Conservation (phyloP, 2,329 filamentous ascomycete genomes). For the Lecanoromycetidae sp. region DNA sequence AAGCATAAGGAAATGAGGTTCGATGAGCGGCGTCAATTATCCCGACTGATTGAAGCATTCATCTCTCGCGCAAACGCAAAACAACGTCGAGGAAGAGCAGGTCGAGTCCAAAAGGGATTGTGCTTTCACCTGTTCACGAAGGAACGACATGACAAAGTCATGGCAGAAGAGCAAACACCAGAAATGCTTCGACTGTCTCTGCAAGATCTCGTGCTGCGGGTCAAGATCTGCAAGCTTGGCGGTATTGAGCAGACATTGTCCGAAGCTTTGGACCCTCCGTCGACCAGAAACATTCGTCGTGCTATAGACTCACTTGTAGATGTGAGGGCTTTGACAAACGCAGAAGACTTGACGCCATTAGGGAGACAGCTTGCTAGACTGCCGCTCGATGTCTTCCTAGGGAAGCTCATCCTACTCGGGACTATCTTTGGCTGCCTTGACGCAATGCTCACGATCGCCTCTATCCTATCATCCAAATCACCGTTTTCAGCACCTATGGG, state of each 20-base stretch:
- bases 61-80: slow-evolving; percentile 94
- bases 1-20: slow-evolving; percentile 83
- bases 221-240: slow-evolving; percentile 94
- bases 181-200: slow-evolving; percentile 91
- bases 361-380: slow-evolving; percentile 78
- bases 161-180: slow-evolving; percentile 87
- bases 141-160: slow-evolving; percentile 67
- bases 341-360: slow-evolving; percentile 75
- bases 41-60: slow-evolving; percentile 82
- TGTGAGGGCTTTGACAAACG: slow-evolving; percentile 70
- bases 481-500: slow-evolving; percentile 83
- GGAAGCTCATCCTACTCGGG: slow-evolving; percentile 80
- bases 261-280: slow-evolving; percentile 80
- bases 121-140: slow-evolving; percentile 96
- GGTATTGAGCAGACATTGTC: slow-evolving; percentile 82
- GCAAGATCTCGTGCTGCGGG: slow-evolving; percentile 86
- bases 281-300: slow-evolving; percentile 79
- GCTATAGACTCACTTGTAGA: slow-evolving; percentile 89
- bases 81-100: slow-evolving; percentile 83
- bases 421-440: slow-evolving; percentile 84
- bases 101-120: slow-evolving; percentile 85
- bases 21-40: slow-evolving; percentile 83
- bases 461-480: slow-evolving; percentile 86
- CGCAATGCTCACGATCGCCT: slow-evolving; percentile 80
- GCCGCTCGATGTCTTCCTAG: slow-evolving; percentile 85